Base-by-base conservation (phyloP, 306 rosid genomes). In the Lithocarpus polystachyus region DNA sequence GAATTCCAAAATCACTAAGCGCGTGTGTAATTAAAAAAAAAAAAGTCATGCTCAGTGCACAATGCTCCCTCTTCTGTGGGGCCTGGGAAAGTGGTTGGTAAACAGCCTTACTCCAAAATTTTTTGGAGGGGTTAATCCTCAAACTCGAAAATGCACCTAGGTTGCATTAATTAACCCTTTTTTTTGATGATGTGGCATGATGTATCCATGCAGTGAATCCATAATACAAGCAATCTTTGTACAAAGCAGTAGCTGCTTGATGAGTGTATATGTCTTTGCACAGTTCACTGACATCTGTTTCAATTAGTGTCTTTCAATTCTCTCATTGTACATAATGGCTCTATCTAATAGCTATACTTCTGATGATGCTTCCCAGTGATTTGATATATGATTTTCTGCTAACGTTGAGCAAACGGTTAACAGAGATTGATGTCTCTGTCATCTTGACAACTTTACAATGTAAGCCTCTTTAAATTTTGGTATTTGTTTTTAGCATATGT, bases 371-470 rank as follows among this genome's bases (percentile, higher is more conserved):
- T 80, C 85, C 82, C 95, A 95, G 98, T 83, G 98, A 95, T 80
- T 85, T 95, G 64, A 87, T 92, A 80, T 95, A 85, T 75, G 97
- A 95, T 86, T 92, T 95, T 83, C 85, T 94, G 71, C 65, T 75
- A 75, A 76, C 86, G 84, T 76, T 94, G 97, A 82, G 97, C 91
- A 88, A 92, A 89, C 81, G 84, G 56, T 81, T 94, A 76, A 81
- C 86, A 4, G 98, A 92, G 89, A 70, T 85, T 33, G 98, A 94
- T 71, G 97, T 94, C 81, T 90, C 97, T 71, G 89, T 89, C 83
- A 94, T 94, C 82, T 86, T 89, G 86, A 83, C 91, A 48, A 74
- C 91, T 78, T 82, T 92, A 72, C 91, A 94, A 77, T 85, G 98
- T 94, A 89, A 92, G 97, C 22, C 14, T 65, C 59, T 68, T 69